Evolutionary conservation across 176 grass and related monocot species (phyloP).

Genomic region (Bromus sterilis): DNA sequence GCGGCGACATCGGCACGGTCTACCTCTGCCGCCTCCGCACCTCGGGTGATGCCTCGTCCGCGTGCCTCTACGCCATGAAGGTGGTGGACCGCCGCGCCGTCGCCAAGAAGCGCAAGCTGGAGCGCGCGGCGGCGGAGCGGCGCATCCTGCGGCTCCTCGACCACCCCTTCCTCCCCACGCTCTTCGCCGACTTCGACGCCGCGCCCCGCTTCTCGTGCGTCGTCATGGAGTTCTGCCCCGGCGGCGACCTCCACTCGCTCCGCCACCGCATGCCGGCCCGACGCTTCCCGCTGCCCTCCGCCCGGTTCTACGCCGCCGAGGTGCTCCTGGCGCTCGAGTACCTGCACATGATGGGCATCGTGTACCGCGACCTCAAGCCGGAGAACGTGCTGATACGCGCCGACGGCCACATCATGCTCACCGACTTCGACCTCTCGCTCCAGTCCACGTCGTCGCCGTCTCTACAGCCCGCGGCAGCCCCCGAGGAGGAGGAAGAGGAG

Average conservation of each 20-base stretch:
- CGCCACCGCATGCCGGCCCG: conserved; percentile 63
- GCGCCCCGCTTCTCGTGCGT: conserved; percentile 62
- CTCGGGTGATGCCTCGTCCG: neutral
- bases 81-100: conserved; percentile 64
- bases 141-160: conserved; percentile 63
- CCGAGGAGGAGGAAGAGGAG: neutral
- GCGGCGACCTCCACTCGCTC: conserved; percentile 80
- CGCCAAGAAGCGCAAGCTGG: conserved; percentile 60
- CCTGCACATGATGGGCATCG: conserved; percentile 84
- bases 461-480: neutral
- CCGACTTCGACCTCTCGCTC: conserved; percentile 89
- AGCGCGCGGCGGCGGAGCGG: conserved; percentile 58
- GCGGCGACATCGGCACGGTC: conserved; percentile 77
- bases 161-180: conserved; percentile 79
- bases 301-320: conserved; percentile 89
- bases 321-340: conserved; percentile 83
- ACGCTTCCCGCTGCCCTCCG: conserved; percentile 52
- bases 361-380: conserved; percentile 98
- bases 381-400: conserved; percentile 89
- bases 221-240: conserved; percentile 87
- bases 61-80: conserved; percentile 81
- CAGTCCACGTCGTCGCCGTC: conserved; percentile 63
- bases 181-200: conserved; percentile 86
- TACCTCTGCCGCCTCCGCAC: conserved; percentile 64
- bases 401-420: conserved; percentile 97